Conservation (phyloP, 306 rosid species). For the Alnus rubra region DNA sequence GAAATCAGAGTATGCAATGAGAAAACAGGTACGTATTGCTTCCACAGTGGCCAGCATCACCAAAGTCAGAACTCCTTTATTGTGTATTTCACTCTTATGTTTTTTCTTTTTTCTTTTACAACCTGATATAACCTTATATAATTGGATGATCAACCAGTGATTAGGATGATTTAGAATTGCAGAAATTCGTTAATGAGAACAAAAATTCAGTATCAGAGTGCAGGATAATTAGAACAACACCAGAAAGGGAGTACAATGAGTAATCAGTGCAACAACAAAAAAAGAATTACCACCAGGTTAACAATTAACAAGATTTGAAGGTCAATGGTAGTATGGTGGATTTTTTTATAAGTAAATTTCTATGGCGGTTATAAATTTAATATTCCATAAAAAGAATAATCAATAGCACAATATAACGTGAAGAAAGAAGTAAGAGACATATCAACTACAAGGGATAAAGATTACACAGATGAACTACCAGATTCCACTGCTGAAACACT, state of each 20-base stretch:
- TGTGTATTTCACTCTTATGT: slow-evolving; percentile 7
- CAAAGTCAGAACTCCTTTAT: slow-evolving; percentile 5
- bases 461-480: background rate
- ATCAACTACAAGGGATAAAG: too few species aligned
- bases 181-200: too few species aligned
- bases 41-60: slow-evolving; percentile 6
- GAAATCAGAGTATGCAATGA: slow-evolving; percentile 29
- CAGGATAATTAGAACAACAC: too few species aligned
- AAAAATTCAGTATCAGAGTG: too few species aligned
- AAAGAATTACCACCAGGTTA: too few species aligned
- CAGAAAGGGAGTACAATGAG: too few species aligned
- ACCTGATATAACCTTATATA: background rate
- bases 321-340: too few species aligned
- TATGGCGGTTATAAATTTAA: too few species aligned
- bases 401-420: background rate
- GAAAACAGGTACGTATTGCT: slow-evolving; percentile 21
- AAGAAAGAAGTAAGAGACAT: too few species aligned
- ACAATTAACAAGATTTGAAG: background rate
- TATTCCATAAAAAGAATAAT: too few species aligned
- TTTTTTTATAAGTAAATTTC: too few species aligned
- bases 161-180: background rate
- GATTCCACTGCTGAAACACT: background rate
- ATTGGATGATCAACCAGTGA: background rate
- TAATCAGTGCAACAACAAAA: too few species aligned
- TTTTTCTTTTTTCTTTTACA: background rate